phyloP scores from a whole-genome alignment of 306 rosid species.

The Begonia peltatifolia region DNA sequence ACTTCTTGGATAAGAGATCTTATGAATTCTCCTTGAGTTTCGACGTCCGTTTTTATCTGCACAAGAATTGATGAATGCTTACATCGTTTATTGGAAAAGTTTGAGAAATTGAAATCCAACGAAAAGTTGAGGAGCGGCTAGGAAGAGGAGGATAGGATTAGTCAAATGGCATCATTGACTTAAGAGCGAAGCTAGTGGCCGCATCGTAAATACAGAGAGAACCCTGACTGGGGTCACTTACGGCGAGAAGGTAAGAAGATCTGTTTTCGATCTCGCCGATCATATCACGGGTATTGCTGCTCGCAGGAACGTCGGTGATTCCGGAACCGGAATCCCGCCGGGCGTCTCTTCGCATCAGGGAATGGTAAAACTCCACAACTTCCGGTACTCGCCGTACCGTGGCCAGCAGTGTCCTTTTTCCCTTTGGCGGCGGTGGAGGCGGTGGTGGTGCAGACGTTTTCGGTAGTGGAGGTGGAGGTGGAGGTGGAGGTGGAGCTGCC shows the following conservation, averaged over 20 bases:
- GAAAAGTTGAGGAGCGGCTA: too few relatives aligned
- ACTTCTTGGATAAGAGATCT: slow-evolving; percentile 71
- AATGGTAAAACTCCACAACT: slow-evolving; percentile 87
- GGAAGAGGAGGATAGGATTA: too few relatives aligned
- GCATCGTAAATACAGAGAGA: too few relatives aligned
- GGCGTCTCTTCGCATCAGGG: slow-evolving; percentile 74
- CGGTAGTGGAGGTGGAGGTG: not conserved
- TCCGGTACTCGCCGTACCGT: slow-evolving; percentile 77
- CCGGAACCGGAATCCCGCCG: slow-evolving; percentile 40
- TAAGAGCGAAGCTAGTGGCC: too few relatives aligned
- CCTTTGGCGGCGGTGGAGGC: slow-evolving; percentile 50
- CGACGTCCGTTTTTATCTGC: slow-evolving; percentile 86
- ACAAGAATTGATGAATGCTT: too few relatives aligned
- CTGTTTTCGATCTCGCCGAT: slow-evolving; percentile 97
- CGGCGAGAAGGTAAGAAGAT: slow-evolving; percentile 65
- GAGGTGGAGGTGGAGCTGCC: slow-evolving; percentile 4
- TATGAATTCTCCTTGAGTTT: slow-evolving; percentile 16
- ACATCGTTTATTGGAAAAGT: too few relatives aligned
- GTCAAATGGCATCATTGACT: too few relatives aligned
- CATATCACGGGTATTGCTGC: slow-evolving; percentile 72
- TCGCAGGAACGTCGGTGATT: slow-evolving; percentile 25
- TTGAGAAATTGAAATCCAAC: too few relatives aligned
- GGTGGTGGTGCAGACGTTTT: slow-evolving; percentile 34
- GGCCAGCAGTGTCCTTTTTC: slow-evolving; percentile 17
- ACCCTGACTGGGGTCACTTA: slow-evolving; percentile 18